Conservation (phyloP, 768 basidiomycete species). For the Tulasnella sp. region DNA sequence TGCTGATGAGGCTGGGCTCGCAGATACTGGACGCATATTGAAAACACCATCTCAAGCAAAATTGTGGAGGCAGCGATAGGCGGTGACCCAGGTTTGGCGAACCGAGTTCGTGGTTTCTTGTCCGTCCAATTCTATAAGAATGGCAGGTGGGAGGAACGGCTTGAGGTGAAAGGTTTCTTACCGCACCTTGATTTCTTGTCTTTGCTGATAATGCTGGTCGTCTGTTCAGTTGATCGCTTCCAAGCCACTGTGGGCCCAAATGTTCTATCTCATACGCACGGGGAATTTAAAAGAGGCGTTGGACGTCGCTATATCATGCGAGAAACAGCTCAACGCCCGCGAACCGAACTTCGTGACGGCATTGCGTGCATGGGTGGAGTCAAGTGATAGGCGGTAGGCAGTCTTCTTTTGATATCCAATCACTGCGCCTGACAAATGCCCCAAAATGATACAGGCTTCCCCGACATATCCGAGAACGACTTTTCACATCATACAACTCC, state of each 20-base stretch:
- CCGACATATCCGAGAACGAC: conserved; percentile 43
- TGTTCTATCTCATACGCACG: conserved; percentile 85
- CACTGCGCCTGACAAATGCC: neutral
- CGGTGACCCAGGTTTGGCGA: conserved; percentile 79
- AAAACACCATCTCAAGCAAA: conserved; percentile 67
- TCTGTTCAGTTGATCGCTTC: conserved; percentile 59
- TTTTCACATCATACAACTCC: conserved; percentile 40
- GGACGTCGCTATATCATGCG: conserved; percentile 56
- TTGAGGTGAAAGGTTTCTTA: conserved; percentile 52
- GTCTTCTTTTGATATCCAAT: neutral
- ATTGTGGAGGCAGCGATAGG: conserved; percentile 80
- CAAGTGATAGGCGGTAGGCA: conserved; percentile 60
- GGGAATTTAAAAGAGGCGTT: conserved; percentile 76
- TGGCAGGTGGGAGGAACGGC: conserved; percentile 72
- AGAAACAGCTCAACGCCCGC: conserved; percentile 58
- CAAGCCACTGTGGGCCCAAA: conserved; percentile 83
- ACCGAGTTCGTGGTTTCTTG: conserved; percentile 83
- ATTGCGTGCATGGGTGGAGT: conserved; percentile 75
- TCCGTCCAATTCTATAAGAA: conserved; percentile 68
- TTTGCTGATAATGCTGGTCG: conserved; percentile 2
- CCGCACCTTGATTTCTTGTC: neutral
- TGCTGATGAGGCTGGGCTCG: neutral
- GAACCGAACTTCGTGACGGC: conserved; percentile 76
- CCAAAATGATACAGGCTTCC: conserved; percentile 22
- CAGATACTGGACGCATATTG: conserved; percentile 64